phyloP scores from a whole-genome alignment of 192 early-diverging fungal species.

The Coemansia guatemalensis region DNA sequence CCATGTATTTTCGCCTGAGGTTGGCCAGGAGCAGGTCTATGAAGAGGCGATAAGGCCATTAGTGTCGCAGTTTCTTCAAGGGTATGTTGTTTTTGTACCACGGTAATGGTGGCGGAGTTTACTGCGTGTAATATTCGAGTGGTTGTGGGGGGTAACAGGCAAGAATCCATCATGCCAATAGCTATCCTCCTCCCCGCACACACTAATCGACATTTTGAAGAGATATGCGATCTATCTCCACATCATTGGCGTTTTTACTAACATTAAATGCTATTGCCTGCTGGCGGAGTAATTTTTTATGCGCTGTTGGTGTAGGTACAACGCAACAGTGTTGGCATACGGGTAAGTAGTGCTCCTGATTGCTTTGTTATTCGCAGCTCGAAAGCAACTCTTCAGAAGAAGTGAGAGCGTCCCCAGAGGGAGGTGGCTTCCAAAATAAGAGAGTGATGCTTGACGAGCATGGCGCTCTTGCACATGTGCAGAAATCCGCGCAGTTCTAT shows the following conservation, averaged over 20 bases:
- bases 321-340: slow-evolving; percentile 92
- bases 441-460: too few species aligned
- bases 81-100: slow-evolving; percentile 34
- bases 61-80: slow-evolving; percentile 64
- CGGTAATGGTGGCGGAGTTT: not conserved
- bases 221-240: too few species aligned
- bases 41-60: slow-evolving; percentile 55
- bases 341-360: slow-evolving; percentile 57
- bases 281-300: not conserved
- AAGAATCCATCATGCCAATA: too few species aligned
- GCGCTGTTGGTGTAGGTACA: slow-evolving; percentile 55
- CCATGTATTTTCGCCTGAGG: slow-evolving; percentile 67
- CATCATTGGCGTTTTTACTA: too few species aligned
- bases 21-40: slow-evolving; percentile 69
- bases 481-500: too few species aligned
- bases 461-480: too few species aligned
- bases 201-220: too few species aligned
- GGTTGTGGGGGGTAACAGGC: not conserved
- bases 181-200: too few species aligned
- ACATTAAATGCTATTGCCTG: not conserved
- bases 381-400: too few species aligned
- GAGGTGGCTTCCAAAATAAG: too few species aligned
- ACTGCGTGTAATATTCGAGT: not conserved
- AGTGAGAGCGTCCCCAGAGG: too few species aligned
- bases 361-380: too few species aligned